Conservation (phyloP, 2,329 filamentous ascomycete species). For the Aspergillus alliaceus region DNA sequence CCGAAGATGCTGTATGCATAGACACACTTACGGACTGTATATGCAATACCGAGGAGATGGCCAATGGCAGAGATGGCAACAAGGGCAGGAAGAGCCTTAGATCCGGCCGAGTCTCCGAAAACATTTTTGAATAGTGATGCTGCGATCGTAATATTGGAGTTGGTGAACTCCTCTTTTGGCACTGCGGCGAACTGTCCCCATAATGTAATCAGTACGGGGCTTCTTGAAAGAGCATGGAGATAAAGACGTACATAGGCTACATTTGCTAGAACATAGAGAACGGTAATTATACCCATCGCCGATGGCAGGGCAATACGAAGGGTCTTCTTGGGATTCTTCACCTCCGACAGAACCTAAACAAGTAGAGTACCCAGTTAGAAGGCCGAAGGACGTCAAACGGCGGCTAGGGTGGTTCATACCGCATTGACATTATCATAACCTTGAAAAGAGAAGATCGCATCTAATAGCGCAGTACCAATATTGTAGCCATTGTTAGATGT, state of each 20-base stretch:
- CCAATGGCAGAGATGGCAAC: constrained; percentile 25
- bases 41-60: constrained; percentile 23
- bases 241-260: constrained; percentile 45
- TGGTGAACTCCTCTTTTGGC: constrained; percentile 51
- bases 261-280: constrained; percentile 56
- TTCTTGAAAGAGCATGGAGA: background rate
- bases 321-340: constrained; percentile 55
- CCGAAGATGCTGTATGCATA: too few relatives aligned
- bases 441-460: constrained; percentile 45
- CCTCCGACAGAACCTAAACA: constrained; percentile 50
- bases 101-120: constrained; percentile 37
- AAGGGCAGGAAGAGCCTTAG: constrained; percentile 19
- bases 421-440: constrained; percentile 32
- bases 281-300: constrained; percentile 50
- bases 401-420: constrained; percentile 6
- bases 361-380: background rate
- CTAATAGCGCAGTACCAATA: constrained; percentile 34
- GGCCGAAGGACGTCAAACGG: background rate
- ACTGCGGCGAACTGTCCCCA: constrained; percentile 48
- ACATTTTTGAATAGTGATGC: constrained; percentile 50
- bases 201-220: background rate
- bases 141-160: constrained; percentile 52
- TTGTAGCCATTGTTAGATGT: constrained; percentile 21
- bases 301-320: constrained; percentile 54
- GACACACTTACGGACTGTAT: constrained; percentile 18